Percentiles rank a stretch among this genome's conserved stretches.
These are phyloP conservation scores for Cryptosporidium parvum DNA, from an alignment of 169 alveolate species.

Conservation along the genomic window DNA sequence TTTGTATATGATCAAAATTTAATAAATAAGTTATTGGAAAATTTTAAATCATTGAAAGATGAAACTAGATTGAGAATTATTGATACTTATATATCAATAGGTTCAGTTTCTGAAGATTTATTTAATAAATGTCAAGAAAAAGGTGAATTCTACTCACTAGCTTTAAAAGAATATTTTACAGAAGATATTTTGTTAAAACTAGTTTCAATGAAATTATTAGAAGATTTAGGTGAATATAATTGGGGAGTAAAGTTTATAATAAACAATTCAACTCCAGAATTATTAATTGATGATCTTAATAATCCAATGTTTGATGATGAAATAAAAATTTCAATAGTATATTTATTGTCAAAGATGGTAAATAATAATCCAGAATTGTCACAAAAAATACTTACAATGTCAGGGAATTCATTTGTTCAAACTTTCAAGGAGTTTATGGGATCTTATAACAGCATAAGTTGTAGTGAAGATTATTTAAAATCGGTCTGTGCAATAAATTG, in stretches of 20 bases:
- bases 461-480: neutral
- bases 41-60: slow-evolving; percentile 34
- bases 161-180: slow-evolving; percentile 56
- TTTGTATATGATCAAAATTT: slow-evolving; percentile 36
- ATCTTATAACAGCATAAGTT: slow-evolving; percentile 14
- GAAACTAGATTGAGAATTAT: slow-evolving; percentile 58
- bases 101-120: slow-evolving; percentile 53
- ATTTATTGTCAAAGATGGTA: slow-evolving; percentile 49
- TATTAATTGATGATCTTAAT: slow-evolving; percentile 38
- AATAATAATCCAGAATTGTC: slow-evolving; percentile 58
- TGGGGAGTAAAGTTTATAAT: slow-evolving; percentile 60
- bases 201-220: slow-evolving; percentile 55
- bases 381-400: slow-evolving; percentile 14
- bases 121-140: slow-evolving; percentile 66
- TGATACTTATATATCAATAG: slow-evolving; percentile 56
- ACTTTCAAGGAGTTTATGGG: slow-evolving; percentile 37
- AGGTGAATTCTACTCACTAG: slow-evolving; percentile 38
- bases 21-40: neutral
- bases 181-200: slow-evolving; percentile 53
- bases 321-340: slow-evolving; percentile 40
- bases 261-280: slow-evolving; percentile 52
- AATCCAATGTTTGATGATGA: slow-evolving; percentile 70
- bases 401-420: slow-evolving; percentile 11
- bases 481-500: slow-evolving; percentile 63
- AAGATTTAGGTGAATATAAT: slow-evolving; percentile 61